These are phyloP conservation scores for Volvox reticuliferus DNA, from an alignment of 139 green algal genomes.

Conservation along the genomic window DNA sequence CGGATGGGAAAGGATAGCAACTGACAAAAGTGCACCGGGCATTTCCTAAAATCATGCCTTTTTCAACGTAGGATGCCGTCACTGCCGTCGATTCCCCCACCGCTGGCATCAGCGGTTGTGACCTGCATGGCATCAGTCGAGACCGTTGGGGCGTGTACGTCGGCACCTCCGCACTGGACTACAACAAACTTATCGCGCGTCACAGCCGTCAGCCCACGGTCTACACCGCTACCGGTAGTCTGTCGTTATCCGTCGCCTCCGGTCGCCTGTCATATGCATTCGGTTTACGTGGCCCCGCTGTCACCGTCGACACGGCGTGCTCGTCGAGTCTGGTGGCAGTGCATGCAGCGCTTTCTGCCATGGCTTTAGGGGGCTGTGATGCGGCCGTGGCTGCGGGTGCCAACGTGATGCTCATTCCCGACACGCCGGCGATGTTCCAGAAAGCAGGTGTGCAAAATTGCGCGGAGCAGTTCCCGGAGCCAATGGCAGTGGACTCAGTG, in stretches of 20 bases:
- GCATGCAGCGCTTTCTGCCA: conserved; percentile 54
- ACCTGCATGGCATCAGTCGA: conserved; percentile 9
- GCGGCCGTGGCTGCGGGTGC: conserved; percentile 58
- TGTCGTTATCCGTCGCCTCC: conserved; percentile 73
- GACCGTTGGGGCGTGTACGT: conserved; percentile 68
- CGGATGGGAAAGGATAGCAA: too few species aligned
- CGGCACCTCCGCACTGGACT: conserved; percentile 81
- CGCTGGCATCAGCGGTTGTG: neutral
- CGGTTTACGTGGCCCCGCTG: conserved; percentile 74
- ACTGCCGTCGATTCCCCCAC: neutral
- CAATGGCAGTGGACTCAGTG: too few species aligned
- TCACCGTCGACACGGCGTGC: conserved; percentile 92
- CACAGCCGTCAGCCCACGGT: conserved; percentile 43
- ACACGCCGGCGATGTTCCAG: conserved; percentile 72
- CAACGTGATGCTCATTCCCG: conserved; percentile 70
- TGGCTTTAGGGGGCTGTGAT: conserved; percentile 56
- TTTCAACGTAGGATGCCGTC: too few species aligned
- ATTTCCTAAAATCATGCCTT: too few species aligned
- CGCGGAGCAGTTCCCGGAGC: too few species aligned
- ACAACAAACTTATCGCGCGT: conserved; percentile 66
- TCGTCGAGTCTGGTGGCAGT: conserved; percentile 85
- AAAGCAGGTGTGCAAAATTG: conserved; percentile 56
- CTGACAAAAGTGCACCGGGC: too few species aligned
- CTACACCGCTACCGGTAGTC: conserved; percentile 66
- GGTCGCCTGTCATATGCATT: conserved; percentile 85